phyloP scores from a whole-genome alignment of 2,329 filamentous ascomycete species.

The Trichophyton mentagrophytes region DNA sequence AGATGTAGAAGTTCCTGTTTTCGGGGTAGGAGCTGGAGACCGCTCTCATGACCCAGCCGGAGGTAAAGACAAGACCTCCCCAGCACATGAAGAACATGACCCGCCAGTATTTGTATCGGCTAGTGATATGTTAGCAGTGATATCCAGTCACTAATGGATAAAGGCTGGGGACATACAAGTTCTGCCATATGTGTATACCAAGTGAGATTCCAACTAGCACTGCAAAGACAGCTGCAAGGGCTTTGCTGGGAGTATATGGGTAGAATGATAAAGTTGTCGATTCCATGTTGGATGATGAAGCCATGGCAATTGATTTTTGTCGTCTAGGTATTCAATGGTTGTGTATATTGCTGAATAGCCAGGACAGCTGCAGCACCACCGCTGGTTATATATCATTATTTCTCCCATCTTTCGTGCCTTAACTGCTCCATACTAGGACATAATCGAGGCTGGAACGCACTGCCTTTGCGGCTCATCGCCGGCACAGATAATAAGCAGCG shows the following conservation, averaged over 20 bases:
- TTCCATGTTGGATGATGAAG: background rate
- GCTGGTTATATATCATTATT: background rate
- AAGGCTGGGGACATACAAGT: conserved; percentile 18
- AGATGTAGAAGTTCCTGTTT: conserved; percentile 23
- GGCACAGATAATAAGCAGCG: background rate
- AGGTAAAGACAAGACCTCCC: conserved; percentile 25
- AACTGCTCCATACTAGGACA: background rate
- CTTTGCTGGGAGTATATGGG: conserved; percentile 23
- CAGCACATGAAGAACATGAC: conserved; percentile 27
- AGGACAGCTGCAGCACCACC: background rate
- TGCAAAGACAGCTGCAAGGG: conserved; percentile 23
- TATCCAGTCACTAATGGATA: background rate
- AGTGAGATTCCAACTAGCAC: conserved; percentile 22
- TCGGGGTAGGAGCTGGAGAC: conserved; percentile 20
- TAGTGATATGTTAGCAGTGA: conserved; percentile 1
- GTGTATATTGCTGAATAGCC: background rate
- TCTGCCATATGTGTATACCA: conserved; percentile 22
- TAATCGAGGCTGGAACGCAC: background rate
- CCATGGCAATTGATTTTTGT: background rate
- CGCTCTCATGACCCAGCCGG: conserved; percentile 26
- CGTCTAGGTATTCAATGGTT: background rate
- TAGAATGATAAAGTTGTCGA: background rate
- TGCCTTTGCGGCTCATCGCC: background rate
- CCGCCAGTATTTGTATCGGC: conserved; percentile 24
- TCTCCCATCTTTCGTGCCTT: background rate